Conservation (phyloP, 805 yeast species). For the Lachancea nothofagi region DNA sequence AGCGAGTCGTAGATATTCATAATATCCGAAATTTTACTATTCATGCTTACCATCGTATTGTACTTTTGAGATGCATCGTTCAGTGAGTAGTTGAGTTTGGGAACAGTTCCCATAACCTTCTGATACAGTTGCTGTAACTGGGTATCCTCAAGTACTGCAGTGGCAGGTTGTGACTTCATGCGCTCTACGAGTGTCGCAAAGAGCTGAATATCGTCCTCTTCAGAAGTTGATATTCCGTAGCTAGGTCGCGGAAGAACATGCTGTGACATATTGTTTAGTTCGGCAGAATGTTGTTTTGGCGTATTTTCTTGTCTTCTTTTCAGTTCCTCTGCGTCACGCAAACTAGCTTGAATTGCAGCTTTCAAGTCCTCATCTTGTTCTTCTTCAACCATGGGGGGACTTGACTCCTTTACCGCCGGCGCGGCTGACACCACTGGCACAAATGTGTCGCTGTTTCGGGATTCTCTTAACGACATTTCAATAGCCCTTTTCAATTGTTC, state of each 20-base stretch:
- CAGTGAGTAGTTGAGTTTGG: slow-evolving; percentile 60
- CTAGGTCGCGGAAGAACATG: slow-evolving; percentile 12
- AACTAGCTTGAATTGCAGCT: slow-evolving; percentile 91
- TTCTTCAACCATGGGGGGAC: slow-evolving; percentile 27
- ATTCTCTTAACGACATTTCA: slow-evolving; percentile 66
- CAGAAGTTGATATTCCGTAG: slow-evolving; percentile 47
- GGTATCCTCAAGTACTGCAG: slow-evolving; percentile 33
- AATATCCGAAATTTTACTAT: slow-evolving; percentile 70
- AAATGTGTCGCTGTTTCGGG: slow-evolving; percentile 28
- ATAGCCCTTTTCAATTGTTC: slow-evolving; percentile 76
- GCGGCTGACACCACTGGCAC: slow-evolving; percentile 22
- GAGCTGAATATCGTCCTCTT: slow-evolving; percentile 62
- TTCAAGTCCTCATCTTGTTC: slow-evolving; percentile 84
- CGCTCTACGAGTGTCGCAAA: slow-evolving; percentile 63
- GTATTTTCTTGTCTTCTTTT: slow-evolving; percentile 24
- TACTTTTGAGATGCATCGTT: slow-evolving; percentile 54
- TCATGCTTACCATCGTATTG: slow-evolving; percentile 64
- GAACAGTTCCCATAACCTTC: slow-evolving; percentile 55
- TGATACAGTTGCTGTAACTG: slow-evolving; percentile 42
- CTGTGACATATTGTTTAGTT: slow-evolving; percentile 8
- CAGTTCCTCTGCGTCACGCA: slow-evolving; percentile 57
- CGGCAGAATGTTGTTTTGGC: background rate
- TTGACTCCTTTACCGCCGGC: slow-evolving; percentile 6
- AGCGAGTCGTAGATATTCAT: slow-evolving; percentile 70
- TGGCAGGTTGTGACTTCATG: slow-evolving; percentile 43